phyloP scores from a whole-genome alignment of 768 basidiomycete species.

The Xerocomellus intermedius region DNA sequence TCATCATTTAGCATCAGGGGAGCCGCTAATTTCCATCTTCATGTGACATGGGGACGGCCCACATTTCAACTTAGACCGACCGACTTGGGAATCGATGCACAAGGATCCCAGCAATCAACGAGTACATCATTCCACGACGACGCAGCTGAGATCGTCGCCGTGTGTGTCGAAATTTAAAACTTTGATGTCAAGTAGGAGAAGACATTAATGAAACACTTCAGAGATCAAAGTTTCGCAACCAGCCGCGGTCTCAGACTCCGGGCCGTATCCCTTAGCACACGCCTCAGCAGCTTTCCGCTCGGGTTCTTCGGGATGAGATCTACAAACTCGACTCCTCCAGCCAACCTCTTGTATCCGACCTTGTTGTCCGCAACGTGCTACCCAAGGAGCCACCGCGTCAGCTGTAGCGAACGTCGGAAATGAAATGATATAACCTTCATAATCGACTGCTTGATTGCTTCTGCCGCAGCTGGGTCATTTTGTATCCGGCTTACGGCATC shows the following conservation, averaged over 20 bases:
- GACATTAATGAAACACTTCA: not conserved
- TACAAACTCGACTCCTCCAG: slow-evolving; percentile 62
- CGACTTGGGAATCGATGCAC: not conserved
- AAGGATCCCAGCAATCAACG: not conserved
- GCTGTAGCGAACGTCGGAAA: not conserved
- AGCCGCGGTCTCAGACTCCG: slow-evolving; percentile 18
- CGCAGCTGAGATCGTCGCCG: too few relatives aligned
- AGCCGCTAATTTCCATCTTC: not conserved
- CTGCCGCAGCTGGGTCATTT: slow-evolving; percentile 32
- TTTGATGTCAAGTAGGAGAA: not conserved
- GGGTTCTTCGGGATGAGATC: slow-evolving; percentile 68
- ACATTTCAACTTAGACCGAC: not conserved
- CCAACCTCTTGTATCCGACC: slow-evolving; percentile 57
- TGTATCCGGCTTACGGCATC: slow-evolving; percentile 37
- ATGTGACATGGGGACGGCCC: too few relatives aligned
- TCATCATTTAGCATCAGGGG: not conserved
- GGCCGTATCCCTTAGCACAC: slow-evolving; percentile 53
- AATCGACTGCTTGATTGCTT: slow-evolving; percentile 40
- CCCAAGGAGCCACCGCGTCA: not conserved
- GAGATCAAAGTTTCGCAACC: slow-evolving; percentile 30
- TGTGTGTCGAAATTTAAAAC: not conserved
- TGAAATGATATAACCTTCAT: slow-evolving; percentile 46
- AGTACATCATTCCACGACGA: not conserved
- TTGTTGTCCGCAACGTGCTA: slow-evolving; percentile 61
- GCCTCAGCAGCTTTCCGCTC: slow-evolving; percentile 63